Evolutionary conservation across 257 asterid species (phyloP).

Genomic region (Phtheirospermum japonicum): DNA sequence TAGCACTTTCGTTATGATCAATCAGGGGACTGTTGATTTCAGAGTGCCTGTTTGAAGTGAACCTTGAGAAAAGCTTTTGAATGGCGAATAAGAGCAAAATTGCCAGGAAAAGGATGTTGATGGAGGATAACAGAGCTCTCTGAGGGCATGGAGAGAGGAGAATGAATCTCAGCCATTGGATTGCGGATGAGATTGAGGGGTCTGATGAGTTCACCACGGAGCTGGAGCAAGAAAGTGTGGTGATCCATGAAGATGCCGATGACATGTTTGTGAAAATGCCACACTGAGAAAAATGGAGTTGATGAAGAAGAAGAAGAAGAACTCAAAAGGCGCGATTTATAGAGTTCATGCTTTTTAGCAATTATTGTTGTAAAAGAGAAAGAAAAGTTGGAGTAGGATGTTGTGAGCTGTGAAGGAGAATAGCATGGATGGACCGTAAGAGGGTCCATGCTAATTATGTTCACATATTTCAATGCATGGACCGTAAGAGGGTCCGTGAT

Average conservation of each 20-base stretch:
- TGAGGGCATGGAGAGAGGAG: constrained; percentile 90
- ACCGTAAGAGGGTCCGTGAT: too few species aligned
- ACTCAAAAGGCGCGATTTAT: too few species aligned
- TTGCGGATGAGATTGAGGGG: constrained; percentile 26
- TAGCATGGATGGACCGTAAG: too few species aligned
- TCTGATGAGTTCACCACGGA: constrained; percentile 35
- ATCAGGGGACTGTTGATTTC: constrained; percentile 56
- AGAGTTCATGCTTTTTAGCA: too few species aligned
- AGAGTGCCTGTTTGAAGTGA: constrained; percentile 31
- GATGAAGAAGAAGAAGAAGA: too few species aligned
- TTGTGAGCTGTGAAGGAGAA: too few species aligned
- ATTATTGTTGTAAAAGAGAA: too few species aligned
- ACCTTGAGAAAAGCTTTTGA: constrained; percentile 48
- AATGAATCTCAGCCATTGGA: constrained; percentile 70
- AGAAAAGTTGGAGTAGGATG: too few species aligned
- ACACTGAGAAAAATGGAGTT: not conserved
- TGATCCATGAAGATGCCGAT: constrained; percentile 62
- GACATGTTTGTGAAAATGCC: constrained; percentile 27
- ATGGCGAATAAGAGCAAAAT: constrained; percentile 41
- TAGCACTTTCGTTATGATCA: constrained; percentile 27
- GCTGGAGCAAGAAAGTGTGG: constrained; percentile 66
- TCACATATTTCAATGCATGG: constrained; percentile 1
- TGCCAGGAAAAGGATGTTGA: constrained; percentile 52
- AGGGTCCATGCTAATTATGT: too few species aligned
- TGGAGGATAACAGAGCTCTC: constrained; percentile 49